Evolutionary conservation across 1,139 yeast species (phyloP).

Genomic region (Scheffersomyces parashehatae): DNA sequence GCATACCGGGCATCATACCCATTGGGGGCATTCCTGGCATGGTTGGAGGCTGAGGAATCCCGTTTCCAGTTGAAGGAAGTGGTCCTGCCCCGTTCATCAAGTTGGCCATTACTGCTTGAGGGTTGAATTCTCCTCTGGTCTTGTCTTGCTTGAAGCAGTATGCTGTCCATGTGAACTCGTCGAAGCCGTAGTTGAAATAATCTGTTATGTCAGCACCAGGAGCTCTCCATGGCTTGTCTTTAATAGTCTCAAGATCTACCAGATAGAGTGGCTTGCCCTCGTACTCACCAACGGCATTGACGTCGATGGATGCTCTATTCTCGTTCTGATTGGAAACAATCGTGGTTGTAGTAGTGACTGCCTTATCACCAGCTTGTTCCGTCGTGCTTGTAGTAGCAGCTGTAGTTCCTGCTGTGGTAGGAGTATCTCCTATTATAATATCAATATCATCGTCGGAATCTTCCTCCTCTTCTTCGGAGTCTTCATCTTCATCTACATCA

Average conservation of each 20-base stretch:
- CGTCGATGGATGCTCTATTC: conserved; percentile 56
- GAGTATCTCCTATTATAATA: conserved; percentile 31
- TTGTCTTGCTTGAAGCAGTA: conserved; percentile 89
- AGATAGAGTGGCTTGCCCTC: conserved; percentile 86
- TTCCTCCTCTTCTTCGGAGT: conserved; percentile 18
- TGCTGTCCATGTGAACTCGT: conserved; percentile 94
- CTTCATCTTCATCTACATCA: conserved; percentile 16
- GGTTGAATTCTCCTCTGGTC: conserved; percentile 76
- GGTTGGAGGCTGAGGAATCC: conserved; percentile 11
- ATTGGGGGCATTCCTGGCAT: conserved; percentile 22
- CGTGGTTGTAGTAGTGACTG: conserved; percentile 22
- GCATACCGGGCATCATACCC: conserved; percentile 21
- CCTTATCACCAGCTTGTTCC: conserved; percentile 32
- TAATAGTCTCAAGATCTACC: conserved; percentile 77
- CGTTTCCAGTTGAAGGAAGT: conserved; percentile 11
- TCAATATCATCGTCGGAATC: conserved; percentile 54
- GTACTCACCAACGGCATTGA: conserved; percentile 74
- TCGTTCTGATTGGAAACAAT: conserved; percentile 32
- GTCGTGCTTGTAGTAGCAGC: conserved; percentile 11
- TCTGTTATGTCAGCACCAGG: conserved; percentile 96
- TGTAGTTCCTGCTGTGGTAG: conserved; percentile 18
- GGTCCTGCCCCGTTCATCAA: conserved; percentile 32
- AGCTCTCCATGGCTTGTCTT: conserved; percentile 96
- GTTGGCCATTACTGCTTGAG: conserved; percentile 48
- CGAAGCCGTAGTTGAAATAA: conserved; percentile 94